phyloP scores from a whole-genome alignment of 2,329 filamentous ascomycete genomes.

The Tricladium varicosporioides region DNA sequence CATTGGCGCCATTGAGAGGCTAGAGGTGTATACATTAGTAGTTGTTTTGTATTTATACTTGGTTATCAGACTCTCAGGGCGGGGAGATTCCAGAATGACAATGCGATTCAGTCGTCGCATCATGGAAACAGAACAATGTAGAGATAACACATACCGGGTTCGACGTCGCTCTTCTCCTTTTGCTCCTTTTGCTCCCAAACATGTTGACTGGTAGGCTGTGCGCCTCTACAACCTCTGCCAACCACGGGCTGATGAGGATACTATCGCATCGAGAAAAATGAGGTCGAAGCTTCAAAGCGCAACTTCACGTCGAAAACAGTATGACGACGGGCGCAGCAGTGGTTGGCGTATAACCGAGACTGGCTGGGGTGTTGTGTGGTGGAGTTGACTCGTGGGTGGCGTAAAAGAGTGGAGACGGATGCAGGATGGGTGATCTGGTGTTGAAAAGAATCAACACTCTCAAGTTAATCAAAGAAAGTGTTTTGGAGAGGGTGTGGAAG shows the following conservation, averaged over 20 bases:
- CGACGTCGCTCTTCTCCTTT: slow-evolving; percentile 38
- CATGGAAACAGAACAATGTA: slow-evolving; percentile 19
- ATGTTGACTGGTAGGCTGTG: slow-evolving; percentile 26
- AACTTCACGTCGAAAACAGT: not conserved
- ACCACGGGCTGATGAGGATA: slow-evolving; percentile 33
- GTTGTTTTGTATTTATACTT: slow-evolving; percentile 7
- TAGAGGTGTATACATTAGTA: slow-evolving; percentile 37
- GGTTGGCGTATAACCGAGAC: slow-evolving; percentile 16
- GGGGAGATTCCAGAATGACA: slow-evolving; percentile 8
- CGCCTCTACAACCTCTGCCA: slow-evolving; percentile 31
- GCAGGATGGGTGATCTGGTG: not conserved
- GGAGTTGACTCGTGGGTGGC: not conserved
- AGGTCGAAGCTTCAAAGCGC: not conserved
- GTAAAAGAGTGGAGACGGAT: not conserved
- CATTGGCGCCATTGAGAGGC: slow-evolving; percentile 61
- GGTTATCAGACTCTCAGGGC: slow-evolving; percentile 5
- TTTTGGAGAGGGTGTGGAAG: not conserved
- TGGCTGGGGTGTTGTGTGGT: slow-evolving; percentile 5
- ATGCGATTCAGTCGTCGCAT: slow-evolving; percentile 21
- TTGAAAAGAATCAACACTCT: not conserved
- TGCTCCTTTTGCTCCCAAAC: slow-evolving; percentile 35
- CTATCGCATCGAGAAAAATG: slow-evolving; percentile 29
- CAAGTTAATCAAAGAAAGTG: not conserved
- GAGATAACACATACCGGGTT: slow-evolving; percentile 39
- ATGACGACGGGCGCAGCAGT: slow-evolving; percentile 6